Percentiles rank a stretch among this genome's conserved stretches.
Evolutionary conservation across 2,329 filamentous ascomycete species (phyloP).

Genomic region (Xylaria sp.): DNA sequence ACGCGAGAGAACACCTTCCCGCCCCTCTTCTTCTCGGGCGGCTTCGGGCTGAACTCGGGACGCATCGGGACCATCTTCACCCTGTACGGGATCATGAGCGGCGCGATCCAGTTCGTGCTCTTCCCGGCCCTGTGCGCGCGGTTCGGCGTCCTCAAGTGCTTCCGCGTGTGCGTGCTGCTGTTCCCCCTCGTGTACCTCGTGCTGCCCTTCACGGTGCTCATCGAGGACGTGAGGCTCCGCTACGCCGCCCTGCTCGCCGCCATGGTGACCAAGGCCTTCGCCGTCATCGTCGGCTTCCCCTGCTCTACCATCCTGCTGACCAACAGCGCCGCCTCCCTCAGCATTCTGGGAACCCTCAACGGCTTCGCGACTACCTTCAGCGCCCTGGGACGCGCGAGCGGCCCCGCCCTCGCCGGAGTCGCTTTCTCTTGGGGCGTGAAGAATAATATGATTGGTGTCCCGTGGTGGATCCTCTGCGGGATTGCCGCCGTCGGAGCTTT

Average conservation of each 20-base stretch:
- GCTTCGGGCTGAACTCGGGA: constrained; percentile 78
- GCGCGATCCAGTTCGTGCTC: constrained; percentile 84
- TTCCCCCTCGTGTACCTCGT: constrained; percentile 82
- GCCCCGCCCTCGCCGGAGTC: constrained; percentile 77
- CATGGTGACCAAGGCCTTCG: constrained; percentile 78
- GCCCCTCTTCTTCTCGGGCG: constrained; percentile 84
- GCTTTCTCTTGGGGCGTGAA: constrained; percentile 81
- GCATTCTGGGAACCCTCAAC: constrained; percentile 87
- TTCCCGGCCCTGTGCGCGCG: constrained; percentile 80
- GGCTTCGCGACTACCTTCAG: constrained; percentile 87
- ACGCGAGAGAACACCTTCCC: constrained; percentile 68
- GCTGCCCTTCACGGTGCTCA: constrained; percentile 82
- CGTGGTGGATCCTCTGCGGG: constrained; percentile 81
- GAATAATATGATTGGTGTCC: constrained; percentile 77
- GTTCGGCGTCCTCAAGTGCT: constrained; percentile 79
- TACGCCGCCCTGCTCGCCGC: constrained; percentile 71
- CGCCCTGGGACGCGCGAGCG: constrained; percentile 80
- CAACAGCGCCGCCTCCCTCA: constrained; percentile 80
- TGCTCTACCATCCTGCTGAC: constrained; percentile 90
- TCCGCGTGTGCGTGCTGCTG: constrained; percentile 70
- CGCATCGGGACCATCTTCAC: constrained; percentile 89
- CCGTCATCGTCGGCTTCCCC: constrained; percentile 86
- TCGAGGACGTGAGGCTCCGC: constrained; percentile 59
- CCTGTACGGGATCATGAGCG: constrained; percentile 80
- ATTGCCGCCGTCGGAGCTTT: constrained; percentile 74